These are phyloP conservation scores for Cystobasidium tubakii DNA, from an alignment of 768 basidiomycete genomes.

Conservation along the genomic window DNA sequence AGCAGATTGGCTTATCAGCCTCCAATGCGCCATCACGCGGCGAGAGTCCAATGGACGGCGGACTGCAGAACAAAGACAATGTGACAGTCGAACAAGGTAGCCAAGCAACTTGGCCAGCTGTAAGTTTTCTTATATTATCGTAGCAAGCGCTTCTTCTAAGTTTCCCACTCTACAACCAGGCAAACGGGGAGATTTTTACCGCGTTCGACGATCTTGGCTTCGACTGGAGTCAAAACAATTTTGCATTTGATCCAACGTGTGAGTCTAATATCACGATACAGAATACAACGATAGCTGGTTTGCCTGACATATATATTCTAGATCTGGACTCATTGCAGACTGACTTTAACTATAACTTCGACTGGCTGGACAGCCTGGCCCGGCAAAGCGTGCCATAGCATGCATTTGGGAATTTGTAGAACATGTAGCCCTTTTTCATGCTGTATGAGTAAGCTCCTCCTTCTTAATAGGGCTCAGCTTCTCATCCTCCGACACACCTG, in stretches of 20 bases:
- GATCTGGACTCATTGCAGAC: slow-evolving; percentile 11
- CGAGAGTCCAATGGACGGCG: background rate
- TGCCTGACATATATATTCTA: background rate
- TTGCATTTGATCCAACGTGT: slow-evolving; percentile 1
- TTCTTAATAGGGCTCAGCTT: too few species aligned
- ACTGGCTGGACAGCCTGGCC: background rate
- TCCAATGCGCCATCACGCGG: background rate
- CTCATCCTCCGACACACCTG: background rate
- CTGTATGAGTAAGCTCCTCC: background rate
- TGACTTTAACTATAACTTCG: slow-evolving; percentile 14
- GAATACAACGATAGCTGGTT: background rate
- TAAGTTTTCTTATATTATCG: too few species aligned
- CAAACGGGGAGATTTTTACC: background rate
- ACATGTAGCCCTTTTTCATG: background rate
- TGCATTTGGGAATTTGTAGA: too few species aligned
- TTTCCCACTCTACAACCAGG: too few species aligned
- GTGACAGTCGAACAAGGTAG: background rate
- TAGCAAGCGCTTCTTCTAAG: too few species aligned
- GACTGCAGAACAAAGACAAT: background rate
- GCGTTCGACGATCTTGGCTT: background rate
- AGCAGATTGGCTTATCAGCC: slow-evolving; percentile 9
- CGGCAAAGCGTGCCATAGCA: background rate
- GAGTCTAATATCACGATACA: background rate
- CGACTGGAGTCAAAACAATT: slow-evolving; percentile 6
- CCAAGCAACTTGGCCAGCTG: slow-evolving; percentile 3